A percentile compares a stretch with the other conserved stretches of the same genome.
Conservation (phyloP, 163 green algal genomes). For the Volvox carteri region DNA sequence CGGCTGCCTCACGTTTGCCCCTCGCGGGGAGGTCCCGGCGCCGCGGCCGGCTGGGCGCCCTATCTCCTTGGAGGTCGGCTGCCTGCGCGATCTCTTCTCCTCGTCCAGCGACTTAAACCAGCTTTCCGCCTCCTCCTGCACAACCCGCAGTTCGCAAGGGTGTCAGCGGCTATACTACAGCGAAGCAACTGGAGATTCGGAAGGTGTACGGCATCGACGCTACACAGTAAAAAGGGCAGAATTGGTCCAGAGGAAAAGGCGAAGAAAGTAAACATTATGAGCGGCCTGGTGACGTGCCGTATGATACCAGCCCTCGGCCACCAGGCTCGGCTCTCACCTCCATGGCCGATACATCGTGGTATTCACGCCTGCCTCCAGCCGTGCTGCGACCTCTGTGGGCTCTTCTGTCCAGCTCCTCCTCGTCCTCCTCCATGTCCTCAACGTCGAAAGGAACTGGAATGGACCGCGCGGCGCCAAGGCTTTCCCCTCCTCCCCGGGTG, state of each 20-base stretch:
- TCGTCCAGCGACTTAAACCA: conserved; percentile 38
- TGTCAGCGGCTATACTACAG: no score
- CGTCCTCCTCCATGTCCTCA: background rate
- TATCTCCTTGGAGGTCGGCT: background rate
- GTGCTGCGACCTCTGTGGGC: background rate
- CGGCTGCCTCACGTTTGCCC: background rate
- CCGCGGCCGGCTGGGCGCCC: background rate
- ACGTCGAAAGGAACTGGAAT: background rate
- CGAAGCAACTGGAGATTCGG: background rate
- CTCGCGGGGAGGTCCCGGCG: background rate
- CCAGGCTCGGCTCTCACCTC: background rate
- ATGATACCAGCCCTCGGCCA: background rate
- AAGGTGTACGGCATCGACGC: no score
- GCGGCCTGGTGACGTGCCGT: background rate
- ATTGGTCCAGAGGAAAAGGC: background rate
- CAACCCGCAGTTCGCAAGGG: no score
- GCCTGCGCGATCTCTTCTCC: background rate
- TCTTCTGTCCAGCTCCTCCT: background rate
- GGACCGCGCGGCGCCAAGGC: background rate
- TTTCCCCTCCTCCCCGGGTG: background rate
- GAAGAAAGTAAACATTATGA: background rate
- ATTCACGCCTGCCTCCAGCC: background rate
- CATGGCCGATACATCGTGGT: background rate
- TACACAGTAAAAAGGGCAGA: no score
- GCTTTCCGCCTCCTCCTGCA: conserved; percentile 53